Conservation (phyloP, 1,284 basidiomycete species). For the Sutorius eximius region DNA sequence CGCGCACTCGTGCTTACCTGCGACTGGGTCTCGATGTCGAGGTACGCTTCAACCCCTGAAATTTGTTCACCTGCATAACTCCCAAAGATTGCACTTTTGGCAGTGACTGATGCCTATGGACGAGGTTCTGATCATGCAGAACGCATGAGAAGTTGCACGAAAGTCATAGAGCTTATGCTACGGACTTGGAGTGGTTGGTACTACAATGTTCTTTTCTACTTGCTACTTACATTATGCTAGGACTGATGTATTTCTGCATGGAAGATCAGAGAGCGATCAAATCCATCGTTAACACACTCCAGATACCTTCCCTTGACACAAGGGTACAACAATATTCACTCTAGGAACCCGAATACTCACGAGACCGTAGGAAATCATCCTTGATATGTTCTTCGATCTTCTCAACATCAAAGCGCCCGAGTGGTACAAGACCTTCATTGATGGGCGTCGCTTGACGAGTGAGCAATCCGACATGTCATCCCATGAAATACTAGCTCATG, state of each 20-base stretch:
- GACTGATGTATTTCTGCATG: conserved; percentile 93
- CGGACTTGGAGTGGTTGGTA: conserved; percentile 90
- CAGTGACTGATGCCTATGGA: conserved; percentile 89
- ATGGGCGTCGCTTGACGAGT: conserved; percentile 85
- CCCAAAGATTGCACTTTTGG: conserved; percentile 75
- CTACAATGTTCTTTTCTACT: background rate
- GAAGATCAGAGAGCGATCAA: conserved; percentile 84
- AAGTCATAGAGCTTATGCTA: conserved; percentile 81
- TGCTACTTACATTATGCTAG: conserved; percentile 40
- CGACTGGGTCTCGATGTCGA: conserved; percentile 88
- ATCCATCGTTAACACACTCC: conserved; percentile 82
- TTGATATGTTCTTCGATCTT: conserved; percentile 94
- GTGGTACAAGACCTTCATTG: conserved; percentile 90
- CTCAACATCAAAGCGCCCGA: conserved; percentile 87
- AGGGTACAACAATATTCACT: conserved; percentile 52
- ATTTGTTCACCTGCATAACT: conserved; percentile 15
- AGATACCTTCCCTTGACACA: conserved; percentile 85
- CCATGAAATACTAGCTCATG: background rate
- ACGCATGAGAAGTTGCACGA: conserved; percentile 73
- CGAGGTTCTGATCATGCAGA: conserved; percentile 77
- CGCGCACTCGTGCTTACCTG: conserved; percentile 78
- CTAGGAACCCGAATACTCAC: conserved; percentile 8
- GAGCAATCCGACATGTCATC: conserved; percentile 26
- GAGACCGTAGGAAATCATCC: conserved; percentile 72
- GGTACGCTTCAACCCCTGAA: conserved; percentile 44